Conservation (phyloP, 2,329 filamentous ascomycete species). For the Nemania serpens region DNA sequence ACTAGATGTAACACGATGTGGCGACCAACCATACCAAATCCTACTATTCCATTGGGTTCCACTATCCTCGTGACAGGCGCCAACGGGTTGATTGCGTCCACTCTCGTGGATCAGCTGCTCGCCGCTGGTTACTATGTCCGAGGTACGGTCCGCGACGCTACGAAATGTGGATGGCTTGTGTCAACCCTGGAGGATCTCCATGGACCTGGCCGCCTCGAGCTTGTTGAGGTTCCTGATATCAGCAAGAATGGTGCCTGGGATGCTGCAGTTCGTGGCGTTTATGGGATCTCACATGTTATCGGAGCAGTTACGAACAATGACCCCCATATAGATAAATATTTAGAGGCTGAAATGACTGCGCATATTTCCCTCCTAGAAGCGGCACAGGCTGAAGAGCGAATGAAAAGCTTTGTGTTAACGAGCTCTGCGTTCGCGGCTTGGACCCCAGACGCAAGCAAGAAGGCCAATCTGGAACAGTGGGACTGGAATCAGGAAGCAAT, state of each 20-base stretch:
- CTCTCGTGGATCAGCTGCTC: background rate
- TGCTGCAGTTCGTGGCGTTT: background rate
- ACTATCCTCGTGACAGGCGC: slow-evolving; percentile 1
- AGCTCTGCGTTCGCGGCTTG: slow-evolving; percentile 2
- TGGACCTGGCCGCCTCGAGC: background rate
- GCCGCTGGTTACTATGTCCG: slow-evolving; percentile 3
- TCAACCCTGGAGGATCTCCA: background rate
- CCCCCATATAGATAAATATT: background rate
- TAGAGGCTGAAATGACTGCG: background rate
- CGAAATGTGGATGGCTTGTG: background rate
- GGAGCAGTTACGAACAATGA: background rate
- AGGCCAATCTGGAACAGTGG: background rate
- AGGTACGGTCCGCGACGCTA: background rate
- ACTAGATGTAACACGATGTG: no score
- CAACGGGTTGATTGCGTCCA: slow-evolving; percentile 3
- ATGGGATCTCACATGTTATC: background rate
- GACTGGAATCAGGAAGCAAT: background rate
- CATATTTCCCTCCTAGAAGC: slow-evolving; percentile 4
- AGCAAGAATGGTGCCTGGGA: background rate
- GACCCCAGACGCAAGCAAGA: slow-evolving; percentile 1
- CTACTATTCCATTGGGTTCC: slow-evolving; percentile 2
- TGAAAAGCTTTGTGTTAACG: slow-evolving; percentile 1
- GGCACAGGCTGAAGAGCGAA: background rate
- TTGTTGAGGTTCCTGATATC: background rate
- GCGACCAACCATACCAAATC: background rate